Percentiles rank a stretch among this genome's conserved stretches.
Evolutionary conservation across 352 stramenopile species (phyloP).

Genomic region (Globisporangium nagaii): DNA sequence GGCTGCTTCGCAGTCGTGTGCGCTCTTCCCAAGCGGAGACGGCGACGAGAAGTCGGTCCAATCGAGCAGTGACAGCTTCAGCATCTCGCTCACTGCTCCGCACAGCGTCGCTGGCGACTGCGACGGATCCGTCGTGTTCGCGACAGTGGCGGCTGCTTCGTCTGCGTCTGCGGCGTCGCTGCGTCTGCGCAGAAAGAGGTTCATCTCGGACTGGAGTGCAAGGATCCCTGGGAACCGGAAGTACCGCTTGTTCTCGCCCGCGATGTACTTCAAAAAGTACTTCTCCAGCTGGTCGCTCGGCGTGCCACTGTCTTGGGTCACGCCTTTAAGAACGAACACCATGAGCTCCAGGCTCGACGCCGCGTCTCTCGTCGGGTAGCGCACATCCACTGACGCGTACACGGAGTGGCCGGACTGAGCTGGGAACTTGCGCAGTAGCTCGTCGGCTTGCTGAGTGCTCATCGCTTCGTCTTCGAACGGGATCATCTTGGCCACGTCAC

Average conservation of each 20-base stretch:
- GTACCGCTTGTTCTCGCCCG: constrained; percentile 4
- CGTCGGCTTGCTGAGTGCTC: constrained; percentile 19
- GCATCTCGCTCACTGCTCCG: constrained; percentile 38
- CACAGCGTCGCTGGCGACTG: constrained; percentile 22
- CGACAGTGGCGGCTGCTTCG: not conserved
- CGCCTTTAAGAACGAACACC: constrained; percentile 21
- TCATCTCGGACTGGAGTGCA: constrained; percentile 49
- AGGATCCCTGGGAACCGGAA: constrained; percentile 41
- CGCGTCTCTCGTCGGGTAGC: constrained; percentile 9
- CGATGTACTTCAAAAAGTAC: constrained; percentile 26
- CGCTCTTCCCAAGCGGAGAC: constrained; percentile 27
- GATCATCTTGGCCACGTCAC: constrained; percentile 32
- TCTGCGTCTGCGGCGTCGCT: not conserved
- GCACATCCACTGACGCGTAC: constrained; percentile 51
- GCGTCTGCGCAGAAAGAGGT: constrained; percentile 36
- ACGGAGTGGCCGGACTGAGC: constrained; percentile 25
- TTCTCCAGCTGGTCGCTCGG: constrained; percentile 31
- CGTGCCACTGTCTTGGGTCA: not conserved
- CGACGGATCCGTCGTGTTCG: constrained; percentile 1
- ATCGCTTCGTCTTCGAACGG: constrained; percentile 27
- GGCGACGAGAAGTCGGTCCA: constrained; percentile 42
- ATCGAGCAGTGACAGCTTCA: constrained; percentile 23
- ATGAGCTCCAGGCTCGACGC: constrained; percentile 25
- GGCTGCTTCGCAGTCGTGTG: constrained; percentile 19
- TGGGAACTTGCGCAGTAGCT: constrained; percentile 32